Evolutionary conservation across 352 stramenopile genomes (phyloP), one percentile per base, ranked within the genome.

Genomic region (Phytopythium sindhum): DNA sequence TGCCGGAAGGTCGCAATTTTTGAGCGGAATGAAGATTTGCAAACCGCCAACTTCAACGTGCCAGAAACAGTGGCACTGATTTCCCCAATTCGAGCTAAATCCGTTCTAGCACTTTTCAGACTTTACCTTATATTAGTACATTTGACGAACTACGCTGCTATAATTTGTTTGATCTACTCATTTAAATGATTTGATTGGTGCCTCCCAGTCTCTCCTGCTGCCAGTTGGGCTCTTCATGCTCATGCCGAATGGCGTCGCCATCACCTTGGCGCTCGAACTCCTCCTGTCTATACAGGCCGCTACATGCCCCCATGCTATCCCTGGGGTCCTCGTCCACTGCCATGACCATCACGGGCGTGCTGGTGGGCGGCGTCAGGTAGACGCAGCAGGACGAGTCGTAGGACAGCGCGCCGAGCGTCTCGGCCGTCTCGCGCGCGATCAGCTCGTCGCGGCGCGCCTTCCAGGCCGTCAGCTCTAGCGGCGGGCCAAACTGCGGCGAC

Each of bases 381-480:
- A 53, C 57, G 51, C 19, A 57, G 35, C 26, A 26, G 37, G 37
- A 28, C 23, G 55, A 33, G 37, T 50, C 42, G 23, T 41, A 53
- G n/a, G 55, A n/a, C 14, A 35, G 53, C 23, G 37, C 44, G 26
- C 45, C 66, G n/a, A 62, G 52, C 10, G 23, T 48, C 33, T 73
- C 66, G 53, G 69, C 44, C 54, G 57, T 60, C 61, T 77, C 60
- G 21, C 72, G 73, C 60, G 64, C 57, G 48, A 72, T 66, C 12
- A 67, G 51, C 29, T 74, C 68, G 2, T 61, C 67, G 2, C 67
- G 52, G 26, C 72, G 63, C 53, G 67, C 70, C 41, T 75, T 75
- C 71, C 71, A 78, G 47, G 65, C 71, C 28, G 75, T 68, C 5
- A 73, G 64, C 58, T 64, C 68, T 45, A 74, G 60, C 52, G 67